Percentiles rank a stretch among this genome's conserved stretches.
Evolutionary conservation across 495 filamentous ascomycete genomes (phyloP).

Genomic region (Xylaria telfairii): DNA sequence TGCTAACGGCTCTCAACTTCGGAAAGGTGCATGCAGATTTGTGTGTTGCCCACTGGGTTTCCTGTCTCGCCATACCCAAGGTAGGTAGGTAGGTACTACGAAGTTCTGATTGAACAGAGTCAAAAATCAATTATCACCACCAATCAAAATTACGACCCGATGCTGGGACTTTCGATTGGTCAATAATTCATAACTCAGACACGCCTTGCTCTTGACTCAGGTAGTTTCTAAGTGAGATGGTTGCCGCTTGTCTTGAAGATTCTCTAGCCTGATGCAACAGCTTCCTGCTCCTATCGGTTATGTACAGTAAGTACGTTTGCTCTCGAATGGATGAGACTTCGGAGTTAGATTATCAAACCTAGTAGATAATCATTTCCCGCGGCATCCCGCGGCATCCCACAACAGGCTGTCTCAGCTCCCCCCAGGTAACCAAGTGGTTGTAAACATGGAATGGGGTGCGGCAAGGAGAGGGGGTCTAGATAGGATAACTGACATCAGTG

Average conservation of each 20-base stretch:
- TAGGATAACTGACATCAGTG: neutral
- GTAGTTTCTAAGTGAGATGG: neutral
- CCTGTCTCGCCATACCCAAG: neutral
- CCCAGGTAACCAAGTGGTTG: neutral
- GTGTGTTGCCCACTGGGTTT: neutral
- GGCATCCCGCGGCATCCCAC: constrained; percentile 33
- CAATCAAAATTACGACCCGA: constrained; percentile 33
- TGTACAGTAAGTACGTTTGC: constrained; percentile 31
- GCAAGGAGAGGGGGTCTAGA: neutral
- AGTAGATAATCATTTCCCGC: too few species aligned
- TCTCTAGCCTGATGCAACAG: constrained; percentile 1
- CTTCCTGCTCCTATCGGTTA: constrained; percentile 47
- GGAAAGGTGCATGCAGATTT: constrained; percentile 9
- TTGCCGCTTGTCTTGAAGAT: neutral
- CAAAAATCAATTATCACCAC: constrained; percentile 30
- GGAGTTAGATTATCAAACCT: constrained; percentile 50
- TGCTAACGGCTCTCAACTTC: constrained; percentile 9
- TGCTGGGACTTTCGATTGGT: constrained; percentile 35
- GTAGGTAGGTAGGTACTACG: neutral
- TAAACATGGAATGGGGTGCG: neutral
- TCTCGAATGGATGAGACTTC: constrained; percentile 37
- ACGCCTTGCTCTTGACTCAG: neutral
- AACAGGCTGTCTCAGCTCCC: constrained; percentile 29
- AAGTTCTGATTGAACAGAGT: constrained; percentile 21
- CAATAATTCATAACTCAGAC: constrained; percentile 14